Base-by-base conservation (phyloP, 352 stramenopile genomes). In the Globisporangium heterothallicum region DNA sequence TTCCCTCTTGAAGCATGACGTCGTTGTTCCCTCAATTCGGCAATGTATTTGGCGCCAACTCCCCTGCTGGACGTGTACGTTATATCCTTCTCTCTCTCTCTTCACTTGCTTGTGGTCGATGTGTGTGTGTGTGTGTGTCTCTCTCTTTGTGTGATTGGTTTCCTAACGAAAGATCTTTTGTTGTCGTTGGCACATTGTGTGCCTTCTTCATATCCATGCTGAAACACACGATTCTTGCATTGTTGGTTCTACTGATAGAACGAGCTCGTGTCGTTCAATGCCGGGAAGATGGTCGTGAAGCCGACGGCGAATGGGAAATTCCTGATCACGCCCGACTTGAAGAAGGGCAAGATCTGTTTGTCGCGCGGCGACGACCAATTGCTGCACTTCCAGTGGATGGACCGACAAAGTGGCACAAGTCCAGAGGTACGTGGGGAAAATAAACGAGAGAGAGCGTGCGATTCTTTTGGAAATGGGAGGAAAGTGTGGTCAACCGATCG, bases 311-410 rank as follows among this genome's bases (percentile, higher is more conserved):
- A 84, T 53, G 86, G 81, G 54, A 96, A 95, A 62, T 95, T 95
- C 56, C 47, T 94, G 18, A 70, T 97, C 40, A 86, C 77, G 45
- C 87, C 90, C 12, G 86, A 97, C 56, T 65, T 89, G 29, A 86
- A 94, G 64, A 97, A 97, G 66, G 90, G 90, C 41, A 91, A 91
- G 59, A 72, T 95, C 57, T 82, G 72, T 57, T 72, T 96, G 55
- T 90, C 86, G 36, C 83, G 85, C 44, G 86, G 75, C 13, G 83
- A 93, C 47, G 90, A 97, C 61, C 84, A 96, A 56, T 62, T 97
- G 30, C 71, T 96, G 52, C 88, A 97, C 63, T 95, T 97, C 66
- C 79, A 97, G 64, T 97, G 91, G 91, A 81, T 95, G 56, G 86
- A 97, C 66, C 84, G 89, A 40, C 76, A 85, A 47, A 96, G 80